Conservation (phyloP, 345 rosid species). For the Eucalyptus viminalis region DNA sequence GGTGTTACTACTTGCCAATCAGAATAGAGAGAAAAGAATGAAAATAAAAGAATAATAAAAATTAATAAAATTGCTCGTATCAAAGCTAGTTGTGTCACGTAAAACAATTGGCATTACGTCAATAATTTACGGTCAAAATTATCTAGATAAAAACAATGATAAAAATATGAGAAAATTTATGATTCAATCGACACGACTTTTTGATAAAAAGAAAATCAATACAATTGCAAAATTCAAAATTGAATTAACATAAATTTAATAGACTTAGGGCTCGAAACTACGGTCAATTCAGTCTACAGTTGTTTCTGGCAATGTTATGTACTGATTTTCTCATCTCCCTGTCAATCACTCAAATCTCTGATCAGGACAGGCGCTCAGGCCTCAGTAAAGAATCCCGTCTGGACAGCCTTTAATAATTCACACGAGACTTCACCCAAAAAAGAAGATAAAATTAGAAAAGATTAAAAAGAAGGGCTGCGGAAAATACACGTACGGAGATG, state of each 20-base stretch:
- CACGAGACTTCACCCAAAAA: background rate
- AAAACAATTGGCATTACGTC: accelerated
- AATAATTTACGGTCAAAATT: accelerated
- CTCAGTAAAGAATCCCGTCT: background rate
- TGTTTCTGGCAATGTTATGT: background rate
- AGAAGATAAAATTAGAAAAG: accelerated
- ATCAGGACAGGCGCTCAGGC: background rate
- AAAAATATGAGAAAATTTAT: no score
- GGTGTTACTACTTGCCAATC: background rate
- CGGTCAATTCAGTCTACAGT: background rate
- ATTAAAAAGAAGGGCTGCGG: background rate
- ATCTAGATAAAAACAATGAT: accelerated
- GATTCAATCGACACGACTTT: accelerated
- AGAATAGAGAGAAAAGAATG: accelerated
- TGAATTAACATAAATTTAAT: no score
- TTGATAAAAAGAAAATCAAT: no score
- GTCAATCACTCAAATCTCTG: background rate
- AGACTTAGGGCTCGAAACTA: background rate
- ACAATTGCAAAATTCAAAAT: no score
- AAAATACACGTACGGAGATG: background rate
- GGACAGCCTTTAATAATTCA: background rate
- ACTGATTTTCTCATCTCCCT: background rate
- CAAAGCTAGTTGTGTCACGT: accelerated
- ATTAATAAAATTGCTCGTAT: accelerated
- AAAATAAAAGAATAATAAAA: no score